Base-by-base conservation (phyloP, 768 basidiomycete genomes). In the Pleurotus platypus region DNA sequence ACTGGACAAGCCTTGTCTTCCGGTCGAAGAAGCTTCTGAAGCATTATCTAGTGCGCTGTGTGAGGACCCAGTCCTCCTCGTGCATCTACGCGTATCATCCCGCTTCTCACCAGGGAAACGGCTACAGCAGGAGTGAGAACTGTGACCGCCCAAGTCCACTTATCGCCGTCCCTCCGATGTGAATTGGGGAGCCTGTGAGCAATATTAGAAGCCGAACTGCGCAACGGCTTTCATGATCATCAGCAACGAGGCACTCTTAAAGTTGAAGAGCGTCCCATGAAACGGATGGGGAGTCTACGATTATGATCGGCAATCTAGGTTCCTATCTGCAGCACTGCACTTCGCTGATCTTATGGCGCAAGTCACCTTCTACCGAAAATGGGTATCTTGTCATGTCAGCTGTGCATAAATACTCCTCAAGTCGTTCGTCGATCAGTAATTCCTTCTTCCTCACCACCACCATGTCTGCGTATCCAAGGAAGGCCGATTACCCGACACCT, bases 281-380 rank as follows among this genome's bases (percentile, higher is more conserved):
- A 48, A 48, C 47, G 47, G 47, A 48, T 30, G 30, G 30, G 22
- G 51, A 53, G 40, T 39, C 51, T 20, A 40, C 51, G 51, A 53
- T 53, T 53, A 53, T 53, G 51, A 53, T 53, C 51, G 51, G 51
- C 51, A 38, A 50, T 50, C 16, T 35, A n/a, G 49, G 49, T 50
- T 35, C 49, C 35, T 50, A 50, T n/a, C n/a, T 18, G 22, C n/a
- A 38, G 39, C 50, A 53, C 51, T 26, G 38, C 30, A 30, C 30
- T 53, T 53, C 51, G 51, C 39, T 53, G 51, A 53, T 53, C 51
- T 53, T 22, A 40, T 53, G 51, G 51, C 20, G 15, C 37, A 53
- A n/a, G 37, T n/a, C 27, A n/a, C 24, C 30, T 18, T 42, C 35
- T 20, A 16, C 39, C 51, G 11, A 53, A 53, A 53, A 16, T 39